Evolutionary conservation across 805 yeast species (phyloP).

Genomic region (Lipomyces starkeyi): DNA sequence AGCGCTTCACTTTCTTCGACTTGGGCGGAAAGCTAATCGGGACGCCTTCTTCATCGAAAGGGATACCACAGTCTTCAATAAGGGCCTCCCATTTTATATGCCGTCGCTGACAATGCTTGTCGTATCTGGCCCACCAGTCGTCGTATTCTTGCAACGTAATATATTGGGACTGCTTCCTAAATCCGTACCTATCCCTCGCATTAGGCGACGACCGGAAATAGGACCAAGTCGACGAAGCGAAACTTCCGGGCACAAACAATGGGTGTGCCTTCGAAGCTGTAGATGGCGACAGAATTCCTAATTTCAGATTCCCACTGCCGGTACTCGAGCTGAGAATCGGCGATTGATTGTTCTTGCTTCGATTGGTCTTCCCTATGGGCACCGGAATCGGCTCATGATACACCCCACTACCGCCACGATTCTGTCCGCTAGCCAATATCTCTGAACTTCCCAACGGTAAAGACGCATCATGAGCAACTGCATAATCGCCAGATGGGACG

Average conservation of each 20-base stretch:
- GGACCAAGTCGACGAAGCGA: constrained; percentile 12
- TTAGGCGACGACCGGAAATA: not conserved
- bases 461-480: not conserved
- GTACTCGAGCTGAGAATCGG: constrained; percentile 2
- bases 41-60: constrained; percentile 49
- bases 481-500: not conserved
- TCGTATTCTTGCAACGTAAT: constrained; percentile 65
- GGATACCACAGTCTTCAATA: constrained; percentile 71
- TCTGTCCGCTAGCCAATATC: not conserved
- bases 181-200: constrained; percentile 81
- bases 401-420: constrained; percentile 10
- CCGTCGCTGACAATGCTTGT: constrained; percentile 65
- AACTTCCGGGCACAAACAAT: constrained; percentile 17
- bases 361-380: not conserved
- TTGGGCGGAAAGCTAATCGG: constrained; percentile 78
- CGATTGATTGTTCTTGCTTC: not conserved
- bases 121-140: constrained; percentile 75
- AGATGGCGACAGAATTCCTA: not conserved
- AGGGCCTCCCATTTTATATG: constrained; percentile 77
- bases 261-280: constrained; percentile 12
- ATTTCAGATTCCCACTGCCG: not conserved
- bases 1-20: constrained; percentile 77
- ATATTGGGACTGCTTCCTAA: constrained; percentile 66
- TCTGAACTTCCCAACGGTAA: not conserved
- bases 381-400: not conserved